Conservation (phyloP, 2,329 filamentous ascomycete species). For the Epichloe glyceriae region DNA sequence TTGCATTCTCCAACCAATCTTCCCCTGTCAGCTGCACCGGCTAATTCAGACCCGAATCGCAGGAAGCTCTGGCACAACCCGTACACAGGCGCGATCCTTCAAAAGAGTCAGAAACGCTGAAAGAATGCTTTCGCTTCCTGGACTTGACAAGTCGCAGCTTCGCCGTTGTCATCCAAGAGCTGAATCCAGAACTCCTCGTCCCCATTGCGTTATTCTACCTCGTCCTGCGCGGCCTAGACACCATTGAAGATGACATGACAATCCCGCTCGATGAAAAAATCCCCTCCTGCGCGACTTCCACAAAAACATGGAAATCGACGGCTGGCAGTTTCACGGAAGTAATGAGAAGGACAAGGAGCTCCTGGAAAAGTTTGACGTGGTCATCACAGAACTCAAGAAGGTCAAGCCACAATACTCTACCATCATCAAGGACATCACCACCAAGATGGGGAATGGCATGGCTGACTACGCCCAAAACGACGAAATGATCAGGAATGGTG, state of each 20-base stretch:
- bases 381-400: constrained; percentile 77
- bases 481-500: constrained; percentile 65
- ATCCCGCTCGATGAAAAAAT: constrained; percentile 72
- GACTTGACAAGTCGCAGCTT: constrained; percentile 88
- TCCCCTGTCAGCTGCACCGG: neutral
- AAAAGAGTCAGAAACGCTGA: constrained; percentile 62
- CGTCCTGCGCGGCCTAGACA: constrained; percentile 81
- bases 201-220: constrained; percentile 90
- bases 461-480: constrained; percentile 84
- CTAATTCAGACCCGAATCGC: constrained; percentile 4
- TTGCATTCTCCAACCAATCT: neutral
- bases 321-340: constrained; percentile 82
- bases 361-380: constrained; percentile 80
- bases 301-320: constrained; percentile 63
- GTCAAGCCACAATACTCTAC: constrained; percentile 72
- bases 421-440: constrained; percentile 85
- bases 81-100: constrained; percentile 70
- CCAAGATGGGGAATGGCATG: constrained; percentile 97
- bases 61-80: constrained; percentile 95
- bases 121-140: constrained; percentile 77
- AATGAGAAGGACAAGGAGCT: constrained; percentile 92
- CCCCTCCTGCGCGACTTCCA: constrained; percentile 72
- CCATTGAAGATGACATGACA: constrained; percentile 98
- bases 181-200: constrained; percentile 85
- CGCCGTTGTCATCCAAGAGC: constrained; percentile 81